These are phyloP conservation scores for Grosmannia serpens DNA, from an alignment of 2,329 filamentous ascomycete genomes.

Conservation along the genomic window DNA sequence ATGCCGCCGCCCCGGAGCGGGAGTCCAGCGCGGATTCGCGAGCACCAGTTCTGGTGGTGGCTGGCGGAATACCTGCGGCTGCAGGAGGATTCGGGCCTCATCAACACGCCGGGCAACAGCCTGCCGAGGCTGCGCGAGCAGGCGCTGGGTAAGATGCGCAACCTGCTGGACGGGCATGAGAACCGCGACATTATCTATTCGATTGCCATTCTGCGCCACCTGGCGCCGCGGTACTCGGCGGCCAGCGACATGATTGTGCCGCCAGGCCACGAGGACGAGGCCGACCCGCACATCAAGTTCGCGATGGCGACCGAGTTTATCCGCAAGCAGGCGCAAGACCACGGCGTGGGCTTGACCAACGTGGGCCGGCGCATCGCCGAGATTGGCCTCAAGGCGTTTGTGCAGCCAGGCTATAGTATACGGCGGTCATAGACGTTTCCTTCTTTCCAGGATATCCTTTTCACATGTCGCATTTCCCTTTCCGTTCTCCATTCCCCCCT, in stretches of 20 bases:
- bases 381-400: constrained; percentile 50
- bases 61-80: constrained; percentile 58
- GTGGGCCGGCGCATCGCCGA: constrained; percentile 60
- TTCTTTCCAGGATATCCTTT: neutral
- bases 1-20: constrained; percentile 34
- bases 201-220: constrained; percentile 66
- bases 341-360: constrained; percentile 57
- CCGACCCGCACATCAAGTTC: constrained; percentile 53
- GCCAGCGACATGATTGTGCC: constrained; percentile 28
- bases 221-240: constrained; percentile 53
- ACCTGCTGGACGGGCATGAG: constrained; percentile 66
- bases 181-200: constrained; percentile 88
- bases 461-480: neutral
- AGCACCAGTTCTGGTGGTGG: constrained; percentile 73
- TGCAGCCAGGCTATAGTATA: constrained; percentile 39
- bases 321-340: constrained; percentile 47
- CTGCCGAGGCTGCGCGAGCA: constrained; percentile 48
- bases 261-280: constrained; percentile 51
- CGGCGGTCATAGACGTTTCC: constrained; percentile 1
- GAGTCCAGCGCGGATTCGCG: constrained; percentile 44
- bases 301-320: constrained; percentile 61
- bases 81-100: constrained; percentile 32
- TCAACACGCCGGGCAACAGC: constrained; percentile 14
- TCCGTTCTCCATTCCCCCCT: neutral
- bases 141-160: constrained; percentile 52